Base-by-base conservation (phyloP, 176 grass and related monocot genomes). In the Thinopyrum elongatum region DNA sequence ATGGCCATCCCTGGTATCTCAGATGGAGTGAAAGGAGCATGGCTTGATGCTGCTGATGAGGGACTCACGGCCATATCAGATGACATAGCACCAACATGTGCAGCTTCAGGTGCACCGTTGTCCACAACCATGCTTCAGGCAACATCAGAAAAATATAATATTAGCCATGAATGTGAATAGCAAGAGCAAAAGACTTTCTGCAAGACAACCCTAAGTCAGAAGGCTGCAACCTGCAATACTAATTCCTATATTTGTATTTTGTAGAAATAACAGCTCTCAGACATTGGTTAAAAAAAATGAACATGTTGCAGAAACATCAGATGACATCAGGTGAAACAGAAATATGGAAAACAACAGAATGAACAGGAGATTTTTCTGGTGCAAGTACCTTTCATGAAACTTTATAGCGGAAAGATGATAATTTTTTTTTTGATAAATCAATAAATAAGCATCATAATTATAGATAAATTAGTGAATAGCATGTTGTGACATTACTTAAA, bases 41-140 rank as follows among this genome's bases (percentile, higher is more conserved):
- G 92, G 84, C 84, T 95, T 85, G 95, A 98, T 10, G 93, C 95
- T 22, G 84, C 95, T 70, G 95, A 95, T 78, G 91, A 91, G 46
- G 95, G 93, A 80, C 95, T 98, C 88, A 95, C 82, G 65, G 86
- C 93, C 95, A 98, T 95, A 62, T 98, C 95, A 61, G 95, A 93
- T 87, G 93, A 88, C 65, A 93, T 93, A 67, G 87, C 88, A 86
- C 86, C 16, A 65, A 57, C 71, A 82, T 87, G 85, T 74, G 87
- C 90, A 38, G 69, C 80, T 64, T 85, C 92, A 86, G 74, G 70
- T 26, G 61, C 90, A 68, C 82, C 84, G 68, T 83, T 91, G 79
- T 95, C 92, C 77, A 91, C 89, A 72, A 75, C 46, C 88, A 99
- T 94, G 84, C 97, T 97, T 61, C 70, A 92, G 53, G 65, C 41